Percentiles rank a stretch among this genome's conserved stretches.
These are phyloP conservation scores for Phytophthora pistaciae DNA, from an alignment of 352 stramenopile genomes.

Conservation along the genomic window DNA sequence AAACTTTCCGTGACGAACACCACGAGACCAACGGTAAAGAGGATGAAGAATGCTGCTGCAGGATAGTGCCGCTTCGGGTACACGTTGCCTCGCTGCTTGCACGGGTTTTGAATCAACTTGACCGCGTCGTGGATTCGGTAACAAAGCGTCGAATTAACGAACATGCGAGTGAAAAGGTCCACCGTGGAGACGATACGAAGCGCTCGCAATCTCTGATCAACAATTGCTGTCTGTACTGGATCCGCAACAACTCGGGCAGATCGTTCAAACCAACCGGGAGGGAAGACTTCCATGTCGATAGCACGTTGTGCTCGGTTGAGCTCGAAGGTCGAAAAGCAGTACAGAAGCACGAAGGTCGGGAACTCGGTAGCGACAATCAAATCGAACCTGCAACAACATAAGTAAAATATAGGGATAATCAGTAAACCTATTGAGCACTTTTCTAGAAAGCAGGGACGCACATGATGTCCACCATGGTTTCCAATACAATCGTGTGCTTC, in stretches of 20 bases:
- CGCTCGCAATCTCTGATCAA: not conserved
- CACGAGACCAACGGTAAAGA: constrained; percentile 5
- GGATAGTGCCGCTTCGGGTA: constrained; percentile 18
- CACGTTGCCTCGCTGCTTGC: constrained; percentile 22
- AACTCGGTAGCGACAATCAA: not conserved
- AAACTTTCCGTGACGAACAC: constrained; percentile 26
- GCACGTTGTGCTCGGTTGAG: not conserved
- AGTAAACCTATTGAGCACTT: not conserved
- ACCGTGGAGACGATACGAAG: not conserved
- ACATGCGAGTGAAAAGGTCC: not conserved
- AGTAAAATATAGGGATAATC: not conserved
- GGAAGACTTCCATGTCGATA: constrained; percentile 3
- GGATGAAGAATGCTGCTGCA: constrained; percentile 18
- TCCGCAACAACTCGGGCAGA: not conserved
- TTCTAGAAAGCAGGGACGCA: not conserved
- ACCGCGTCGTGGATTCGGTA: not conserved
- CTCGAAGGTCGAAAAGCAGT: not conserved
- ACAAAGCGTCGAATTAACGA: not conserved
- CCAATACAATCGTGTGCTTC: not conserved
- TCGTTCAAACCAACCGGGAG: not conserved
- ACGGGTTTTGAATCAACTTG: constrained; percentile 10
- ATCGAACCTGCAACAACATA: constrained; percentile 1
- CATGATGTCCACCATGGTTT: not conserved
- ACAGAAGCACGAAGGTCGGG: not conserved
- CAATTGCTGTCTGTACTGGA: not conserved